Conservation (phyloP, 148 eudicot genomes). For the Arbutus unedo region DNA sequence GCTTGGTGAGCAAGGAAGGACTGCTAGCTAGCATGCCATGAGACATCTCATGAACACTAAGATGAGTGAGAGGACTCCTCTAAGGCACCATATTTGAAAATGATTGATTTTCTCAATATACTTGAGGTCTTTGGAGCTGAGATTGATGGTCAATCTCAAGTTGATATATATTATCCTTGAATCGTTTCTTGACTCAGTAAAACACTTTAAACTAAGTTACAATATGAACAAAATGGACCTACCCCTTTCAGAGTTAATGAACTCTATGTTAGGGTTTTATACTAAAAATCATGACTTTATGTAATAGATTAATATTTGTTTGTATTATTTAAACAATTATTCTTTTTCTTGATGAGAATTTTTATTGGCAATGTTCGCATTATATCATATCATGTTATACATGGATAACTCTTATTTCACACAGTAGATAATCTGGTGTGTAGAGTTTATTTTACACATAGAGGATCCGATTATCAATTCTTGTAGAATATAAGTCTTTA, state of each 20-base stretch:
- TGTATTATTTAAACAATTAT: no score
- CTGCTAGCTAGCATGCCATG: background rate
- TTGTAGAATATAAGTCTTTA: no score
- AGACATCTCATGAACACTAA: background rate
- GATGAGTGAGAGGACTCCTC: background rate
- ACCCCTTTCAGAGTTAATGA: background rate
- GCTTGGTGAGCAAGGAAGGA: background rate
- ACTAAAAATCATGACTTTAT: no score
- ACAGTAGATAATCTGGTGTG: no score
- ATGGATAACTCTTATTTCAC: no score
- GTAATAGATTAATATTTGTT: no score
- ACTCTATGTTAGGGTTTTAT: background rate
- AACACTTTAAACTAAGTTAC: background rate
- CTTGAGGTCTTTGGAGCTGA: background rate
- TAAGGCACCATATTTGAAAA: background rate
- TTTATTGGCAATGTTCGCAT: no score
- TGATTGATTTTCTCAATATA: background rate
- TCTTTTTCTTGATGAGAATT: no score
- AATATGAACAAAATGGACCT: background rate
- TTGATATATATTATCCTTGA: background rate
- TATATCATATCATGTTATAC: no score
- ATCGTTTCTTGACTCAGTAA: background rate
- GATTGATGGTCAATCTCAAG: background rate
- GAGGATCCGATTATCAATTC: no score
- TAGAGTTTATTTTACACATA: no score